Conservation (phyloP, 345 rosid species). For the Citrus trifoliata region DNA sequence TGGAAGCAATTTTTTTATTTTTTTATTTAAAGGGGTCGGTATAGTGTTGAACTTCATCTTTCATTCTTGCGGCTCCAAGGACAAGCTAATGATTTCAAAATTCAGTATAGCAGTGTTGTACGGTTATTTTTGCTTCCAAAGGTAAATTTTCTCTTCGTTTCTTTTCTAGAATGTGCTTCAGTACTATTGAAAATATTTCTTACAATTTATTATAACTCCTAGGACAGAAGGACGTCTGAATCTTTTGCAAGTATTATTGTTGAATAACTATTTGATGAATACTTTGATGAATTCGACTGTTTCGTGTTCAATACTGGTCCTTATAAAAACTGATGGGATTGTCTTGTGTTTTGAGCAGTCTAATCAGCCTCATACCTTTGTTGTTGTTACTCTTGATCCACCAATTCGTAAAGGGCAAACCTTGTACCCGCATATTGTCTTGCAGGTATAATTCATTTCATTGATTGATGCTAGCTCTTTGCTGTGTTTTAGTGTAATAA, state of each 20-base stretch:
- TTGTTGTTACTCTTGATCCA: slow-evolving; percentile 91
- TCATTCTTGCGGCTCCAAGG: slow-evolving; percentile 93
- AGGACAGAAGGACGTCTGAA: not conserved
- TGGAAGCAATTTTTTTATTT: not conserved
- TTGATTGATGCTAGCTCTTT: not conserved
- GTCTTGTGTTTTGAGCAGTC: slow-evolving; percentile 47
- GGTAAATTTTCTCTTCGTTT: slow-evolving; percentile 33
- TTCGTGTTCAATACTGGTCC: not conserved
- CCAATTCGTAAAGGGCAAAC: slow-evolving; percentile 99
- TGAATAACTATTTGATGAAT: not conserved
- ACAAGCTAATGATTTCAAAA: slow-evolving; percentile 98
- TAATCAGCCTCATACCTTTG: slow-evolving; percentile 96
- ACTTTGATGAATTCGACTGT: not conserved
- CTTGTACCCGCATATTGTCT: slow-evolving; percentile 85
- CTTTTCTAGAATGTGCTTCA: not conserved
- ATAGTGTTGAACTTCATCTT: slow-evolving; percentile 90
- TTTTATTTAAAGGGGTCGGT: slow-evolving; percentile 68
- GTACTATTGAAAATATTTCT: not conserved
- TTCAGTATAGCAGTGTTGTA: slow-evolving; percentile 97
- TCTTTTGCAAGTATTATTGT: not conserved
- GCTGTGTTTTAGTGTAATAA: not conserved
- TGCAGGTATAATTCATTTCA: slow-evolving; percentile 57
- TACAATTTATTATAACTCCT: not conserved
- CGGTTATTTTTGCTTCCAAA: slow-evolving; percentile 95
- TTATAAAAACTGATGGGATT: not conserved